phyloP scores from a whole-genome alignment of 306 rosid genomes.

The Trifolium subterraneum region DNA sequence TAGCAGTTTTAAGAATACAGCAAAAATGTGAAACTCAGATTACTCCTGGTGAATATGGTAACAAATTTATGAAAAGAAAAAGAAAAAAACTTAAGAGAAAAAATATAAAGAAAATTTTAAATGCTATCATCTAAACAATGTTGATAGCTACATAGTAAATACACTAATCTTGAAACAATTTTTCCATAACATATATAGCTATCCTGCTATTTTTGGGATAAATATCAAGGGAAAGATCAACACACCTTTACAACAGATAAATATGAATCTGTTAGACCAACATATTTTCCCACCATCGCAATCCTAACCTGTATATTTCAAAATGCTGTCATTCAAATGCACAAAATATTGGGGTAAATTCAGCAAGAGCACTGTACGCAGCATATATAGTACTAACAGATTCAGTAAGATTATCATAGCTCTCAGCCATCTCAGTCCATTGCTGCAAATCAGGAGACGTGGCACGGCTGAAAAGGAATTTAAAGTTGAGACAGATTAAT shows the following conservation, averaged over 20 bases:
- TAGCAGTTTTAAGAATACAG: conserved; percentile 12
- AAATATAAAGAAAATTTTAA: conserved; percentile 14
- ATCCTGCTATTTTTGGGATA: conserved; percentile 25
- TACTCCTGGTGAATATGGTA: conserved; percentile 24
- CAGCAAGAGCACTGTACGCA: conserved; percentile 32
- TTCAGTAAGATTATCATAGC: conserved; percentile 76
- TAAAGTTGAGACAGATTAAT: conserved; percentile 27
- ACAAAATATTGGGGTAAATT: conserved; percentile 29
- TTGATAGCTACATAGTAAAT: conserved; percentile 17
- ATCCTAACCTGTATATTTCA: conserved; percentile 76
- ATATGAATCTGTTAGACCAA: conserved; percentile 95
- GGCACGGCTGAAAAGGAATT: conserved; percentile 64
- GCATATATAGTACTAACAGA: conserved; percentile 66
- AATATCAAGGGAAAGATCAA: conserved; percentile 35
- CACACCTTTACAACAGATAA: conserved; percentile 94
- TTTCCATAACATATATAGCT: neutral
- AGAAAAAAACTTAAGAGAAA: conserved; percentile 4
- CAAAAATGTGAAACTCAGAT: conserved; percentile 25
- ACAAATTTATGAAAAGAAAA: conserved; percentile 13
- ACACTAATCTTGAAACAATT: conserved; percentile 2
- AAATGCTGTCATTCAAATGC: conserved; percentile 26
- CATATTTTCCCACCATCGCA: conserved; percentile 98
- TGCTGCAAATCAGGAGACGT: conserved; percentile 75
- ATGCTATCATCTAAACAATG: conserved; percentile 19
- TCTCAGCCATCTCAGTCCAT: conserved; percentile 96